phyloP scores from a whole-genome alignment of 768 basidiomycete genomes.

The Kondoa subrosea region DNA sequence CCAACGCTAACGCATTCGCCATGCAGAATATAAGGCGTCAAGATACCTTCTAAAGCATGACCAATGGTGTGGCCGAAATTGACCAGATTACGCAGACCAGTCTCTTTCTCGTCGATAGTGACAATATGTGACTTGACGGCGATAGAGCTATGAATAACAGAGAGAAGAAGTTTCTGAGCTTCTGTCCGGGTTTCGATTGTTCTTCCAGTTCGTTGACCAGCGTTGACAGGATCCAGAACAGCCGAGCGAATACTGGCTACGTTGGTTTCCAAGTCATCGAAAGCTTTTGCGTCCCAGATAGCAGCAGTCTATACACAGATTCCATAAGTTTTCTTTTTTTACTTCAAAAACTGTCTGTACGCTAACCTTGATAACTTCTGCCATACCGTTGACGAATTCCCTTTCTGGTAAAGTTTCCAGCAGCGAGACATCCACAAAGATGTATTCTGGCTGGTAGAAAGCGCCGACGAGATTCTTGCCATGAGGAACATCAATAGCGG shows the following conservation, averaged over 20 bases:
- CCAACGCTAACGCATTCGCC: constrained; percentile 92
- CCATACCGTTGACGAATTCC: constrained; percentile 98
- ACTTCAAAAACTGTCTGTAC: neutral
- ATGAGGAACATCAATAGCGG: constrained; percentile 94
- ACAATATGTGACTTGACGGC: constrained; percentile 94
- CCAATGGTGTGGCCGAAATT: constrained; percentile 98
- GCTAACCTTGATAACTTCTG: constrained; percentile 84
- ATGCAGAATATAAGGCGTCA: constrained; percentile 83
- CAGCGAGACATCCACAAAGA: constrained; percentile 94
- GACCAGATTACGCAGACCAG: constrained; percentile 89
- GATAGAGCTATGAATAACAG: constrained; percentile 80
- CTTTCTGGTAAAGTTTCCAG: constrained; percentile 77
- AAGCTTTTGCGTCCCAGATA: constrained; percentile 90
- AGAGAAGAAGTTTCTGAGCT: constrained; percentile 69
- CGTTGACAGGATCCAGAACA: constrained; percentile 43
- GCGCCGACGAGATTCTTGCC: constrained; percentile 98
- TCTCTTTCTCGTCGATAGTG: constrained; percentile 89
- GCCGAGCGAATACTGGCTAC: constrained; percentile 67
- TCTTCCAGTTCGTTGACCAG: constrained; percentile 23
- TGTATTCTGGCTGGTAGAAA: constrained; percentile 94
- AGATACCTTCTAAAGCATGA: constrained; percentile 90
- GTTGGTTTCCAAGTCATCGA: constrained; percentile 68
- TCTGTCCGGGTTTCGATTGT: constrained; percentile 41
- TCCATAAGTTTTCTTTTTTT: neutral
- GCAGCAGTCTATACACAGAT: constrained; percentile 61